Evolutionary conservation across 805 yeast species (phyloP).

Genomic region (baker's yeast (Saccharomyces cerevisiae)): DNA sequence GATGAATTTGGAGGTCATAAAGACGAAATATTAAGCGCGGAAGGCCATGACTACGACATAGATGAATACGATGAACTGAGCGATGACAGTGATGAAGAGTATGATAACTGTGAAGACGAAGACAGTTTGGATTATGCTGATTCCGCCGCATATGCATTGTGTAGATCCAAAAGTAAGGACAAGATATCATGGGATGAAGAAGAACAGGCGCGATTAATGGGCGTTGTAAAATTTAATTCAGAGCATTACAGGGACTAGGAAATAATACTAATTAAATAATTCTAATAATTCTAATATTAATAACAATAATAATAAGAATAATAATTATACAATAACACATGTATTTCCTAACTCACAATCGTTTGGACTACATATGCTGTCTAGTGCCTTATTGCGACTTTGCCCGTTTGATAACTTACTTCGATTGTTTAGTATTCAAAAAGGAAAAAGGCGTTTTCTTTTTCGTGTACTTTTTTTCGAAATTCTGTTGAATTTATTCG

Average conservation of each 20-base stretch:
- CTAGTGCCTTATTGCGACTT: not conserved
- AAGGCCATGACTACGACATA: constrained; percentile 10
- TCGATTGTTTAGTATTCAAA: not conserved
- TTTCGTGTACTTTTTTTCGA: not conserved
- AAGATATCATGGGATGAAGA: constrained; percentile 26
- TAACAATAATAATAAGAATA: not conserved
- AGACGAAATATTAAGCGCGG: constrained; percentile 8
- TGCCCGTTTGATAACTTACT: not conserved
- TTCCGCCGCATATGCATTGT: constrained; percentile 27
- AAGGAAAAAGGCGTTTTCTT: not conserved
- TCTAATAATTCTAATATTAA: not conserved
- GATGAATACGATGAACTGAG: constrained; percentile 7
- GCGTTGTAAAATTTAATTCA: constrained; percentile 19
- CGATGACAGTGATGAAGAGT: constrained; percentile 10
- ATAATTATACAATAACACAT: not conserved
- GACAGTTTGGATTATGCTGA: constrained; percentile 27
- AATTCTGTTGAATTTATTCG: not conserved
- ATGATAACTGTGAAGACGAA: constrained; percentile 8
- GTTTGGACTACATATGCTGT: not conserved
- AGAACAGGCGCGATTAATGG: constrained; percentile 23
- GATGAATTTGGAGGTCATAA: constrained; percentile 16
- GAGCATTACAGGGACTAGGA: constrained; percentile 2
- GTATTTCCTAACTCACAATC: not conserved
- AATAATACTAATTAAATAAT: not conserved
- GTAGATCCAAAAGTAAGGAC: constrained; percentile 29